Base-by-base conservation (phyloP, 1,284 basidiomycete species). In the Cryptococcus depauperatus region DNA sequence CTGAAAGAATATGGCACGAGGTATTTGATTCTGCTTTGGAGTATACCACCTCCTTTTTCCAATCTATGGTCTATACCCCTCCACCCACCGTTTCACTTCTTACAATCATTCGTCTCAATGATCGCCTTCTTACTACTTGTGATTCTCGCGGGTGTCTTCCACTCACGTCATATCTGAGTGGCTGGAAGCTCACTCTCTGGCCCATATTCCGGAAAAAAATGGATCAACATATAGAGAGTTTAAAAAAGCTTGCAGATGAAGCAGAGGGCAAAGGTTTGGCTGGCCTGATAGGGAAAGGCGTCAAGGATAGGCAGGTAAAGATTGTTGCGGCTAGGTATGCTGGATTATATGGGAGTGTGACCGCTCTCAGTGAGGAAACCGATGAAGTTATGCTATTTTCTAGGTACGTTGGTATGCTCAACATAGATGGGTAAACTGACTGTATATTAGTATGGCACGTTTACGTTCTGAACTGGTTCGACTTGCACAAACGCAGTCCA, bases 381-480 rank as follows among this genome's bases (percentile, higher is more conserved):
- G 86, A 91, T 55, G 90, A 95, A 64, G 87, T 85, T 5, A 92
- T 93, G 89, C 84, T 92, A 37, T 93, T 92, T 61, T 82, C 84
- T 11, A 89, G 90, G 90, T 90, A 62, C 43, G 62, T 32, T 6
- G 3, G 13, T 28, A 9, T n/a, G 25, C 28, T 29, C 9, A 14
- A 28, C 18, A 10, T n/a, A 8, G n/a, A 8, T 9, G 32, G 19
- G 25, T 13, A 16, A 22, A 19, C 34, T 28, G 29, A 46, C 43
- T 19, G 16, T 19, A 21, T 8, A 11, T 33, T 19, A 95, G 91
- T 61, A 74, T 92, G 47, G 73, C 82, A n/a, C 83, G 88, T n/a
- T 68, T 95, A 41, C 79, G 89, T 32, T 80, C 82, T 57, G 90
- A 93, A 66, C 66, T 93, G n/a, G 76, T 80, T 37, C 84, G 83